Evolutionary conservation across 345 rosid genomes (phyloP).

Genomic region (Bruguiera parviflora): DNA sequence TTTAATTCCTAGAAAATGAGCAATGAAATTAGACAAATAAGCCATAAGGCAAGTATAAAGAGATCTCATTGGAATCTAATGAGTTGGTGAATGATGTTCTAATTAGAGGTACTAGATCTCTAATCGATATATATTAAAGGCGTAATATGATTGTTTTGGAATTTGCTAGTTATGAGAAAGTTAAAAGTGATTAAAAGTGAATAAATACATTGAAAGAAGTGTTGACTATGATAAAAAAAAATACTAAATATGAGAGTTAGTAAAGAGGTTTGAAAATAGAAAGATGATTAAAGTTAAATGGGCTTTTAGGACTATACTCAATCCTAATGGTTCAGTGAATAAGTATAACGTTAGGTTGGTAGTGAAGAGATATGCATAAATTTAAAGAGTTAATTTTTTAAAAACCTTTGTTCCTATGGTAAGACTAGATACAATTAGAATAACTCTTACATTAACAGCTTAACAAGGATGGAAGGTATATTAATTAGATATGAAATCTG

Average conservation of each 20-base stretch:
- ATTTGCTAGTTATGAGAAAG: neutral
- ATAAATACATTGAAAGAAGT: neutral
- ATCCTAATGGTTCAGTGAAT: neutral
- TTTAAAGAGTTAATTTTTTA: neutral
- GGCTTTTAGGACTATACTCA: neutral
- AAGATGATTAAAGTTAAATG: neutral
- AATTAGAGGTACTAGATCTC: no score
- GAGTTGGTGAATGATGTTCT: no score
- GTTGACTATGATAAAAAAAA: neutral
- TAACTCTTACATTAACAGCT: neutral
- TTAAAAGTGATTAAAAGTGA: neutral
- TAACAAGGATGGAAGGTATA: neutral
- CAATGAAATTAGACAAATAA: no score
- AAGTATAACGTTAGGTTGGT: neutral
- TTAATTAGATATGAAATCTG: constrained; percentile 6
- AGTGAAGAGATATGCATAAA: neutral
- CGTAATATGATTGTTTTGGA: no score
- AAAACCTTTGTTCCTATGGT: neutral
- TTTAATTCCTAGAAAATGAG: no score
- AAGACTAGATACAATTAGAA: neutral
- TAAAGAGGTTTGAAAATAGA: neutral
- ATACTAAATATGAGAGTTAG: neutral
- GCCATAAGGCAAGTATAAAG: no score
- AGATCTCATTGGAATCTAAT: accelerated
- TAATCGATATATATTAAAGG: no score